Evolutionary conservation across 257 asterid genomes (phyloP), one percentile per base, ranked within the genome.

Genomic region (Paraleonurus japonicus): DNA sequence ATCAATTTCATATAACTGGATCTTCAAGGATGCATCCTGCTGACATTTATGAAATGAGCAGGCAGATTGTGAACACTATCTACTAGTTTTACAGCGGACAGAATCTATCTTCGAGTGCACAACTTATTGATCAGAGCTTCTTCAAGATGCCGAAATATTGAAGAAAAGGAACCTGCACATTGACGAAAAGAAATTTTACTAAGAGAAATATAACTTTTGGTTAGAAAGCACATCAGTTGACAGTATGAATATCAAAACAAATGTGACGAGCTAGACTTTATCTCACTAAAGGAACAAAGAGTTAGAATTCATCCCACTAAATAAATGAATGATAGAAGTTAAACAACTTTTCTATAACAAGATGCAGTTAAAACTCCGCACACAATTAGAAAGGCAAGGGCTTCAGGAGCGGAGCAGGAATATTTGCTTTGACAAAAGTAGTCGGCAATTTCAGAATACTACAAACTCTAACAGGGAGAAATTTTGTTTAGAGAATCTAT

Each of bases 111-210:
- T 62, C 78, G 77, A 65, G 43, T 71, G 69, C 84, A 71, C 55
- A 87, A 84, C 70, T 80, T 82, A 11, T 63, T 65, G 67, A 47
- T 82, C 78, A 93, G 39, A 78, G 75, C 76, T 51, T 76, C 81
- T 80, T 90, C 88, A 61, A 93, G 77, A 69, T 82, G 86, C 50
- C 80, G 84, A 57, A 93, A 82, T 26, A 86, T 58, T 23, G 69
- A 30, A 12, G 82, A 72, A 68, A 89, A 86, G 32, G 65, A 67
- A 65, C 92, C 98, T 88, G 95, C 74, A n/a, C n/a, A 61, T 33
- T 4, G 17, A 62, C 15, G 16, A 43, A 13, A 45, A 64, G 61
- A 32, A 33, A 60, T 22, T 3, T 68, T 32, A 67, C 12, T 57
- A 28, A 60, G 27, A 22, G 53, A 57, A 2, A 41, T 37, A 41